Conservation (phyloP, 805 yeast genomes). For the Candida koratica region DNA sequence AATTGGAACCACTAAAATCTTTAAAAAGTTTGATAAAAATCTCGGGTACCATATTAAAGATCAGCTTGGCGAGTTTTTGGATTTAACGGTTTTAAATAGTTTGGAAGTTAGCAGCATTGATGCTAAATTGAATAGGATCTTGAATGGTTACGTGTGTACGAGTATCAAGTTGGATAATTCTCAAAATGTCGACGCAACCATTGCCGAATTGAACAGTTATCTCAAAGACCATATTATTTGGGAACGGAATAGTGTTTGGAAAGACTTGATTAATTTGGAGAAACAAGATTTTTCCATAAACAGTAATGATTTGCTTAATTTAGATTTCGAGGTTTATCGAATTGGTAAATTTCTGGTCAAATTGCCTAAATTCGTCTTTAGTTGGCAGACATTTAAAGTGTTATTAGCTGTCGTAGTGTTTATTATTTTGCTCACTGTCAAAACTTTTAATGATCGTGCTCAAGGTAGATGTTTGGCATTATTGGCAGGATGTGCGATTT, state of each 20-base stretch:
- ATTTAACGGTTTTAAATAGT: conserved; percentile 31
- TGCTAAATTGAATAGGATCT: conserved; percentile 48
- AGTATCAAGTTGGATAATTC: conserved; percentile 35
- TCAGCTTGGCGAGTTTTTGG: conserved; percentile 47
- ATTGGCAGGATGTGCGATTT: conserved; percentile 50
- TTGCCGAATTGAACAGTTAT: conserved; percentile 45
- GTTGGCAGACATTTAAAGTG: conserved; percentile 48
- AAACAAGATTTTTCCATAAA: conserved; percentile 26
- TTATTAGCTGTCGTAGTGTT: conserved; percentile 49
- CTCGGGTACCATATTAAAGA: conserved; percentile 56
- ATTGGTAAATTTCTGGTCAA: conserved; percentile 19
- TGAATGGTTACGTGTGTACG: conserved; percentile 50
- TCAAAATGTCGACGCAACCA: conserved; percentile 46
- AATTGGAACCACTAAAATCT: conserved; percentile 85
- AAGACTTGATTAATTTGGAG: conserved; percentile 81
- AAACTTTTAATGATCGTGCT: conserved; percentile 62
- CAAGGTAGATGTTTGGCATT: conserved; percentile 70
- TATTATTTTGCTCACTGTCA: conserved; percentile 46
- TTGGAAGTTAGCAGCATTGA: conserved; percentile 45
- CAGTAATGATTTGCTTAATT: conserved; percentile 16
- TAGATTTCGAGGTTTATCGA: conserved; percentile 17
- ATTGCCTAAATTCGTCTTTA: conserved; percentile 47
- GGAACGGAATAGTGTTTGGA: conserved; percentile 98
- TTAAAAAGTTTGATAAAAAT: conserved; percentile 89
- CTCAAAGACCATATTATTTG: conserved; percentile 91